Conservation (phyloP, 768 basidiomycete genomes). For the Trametes cingulata region DNA sequence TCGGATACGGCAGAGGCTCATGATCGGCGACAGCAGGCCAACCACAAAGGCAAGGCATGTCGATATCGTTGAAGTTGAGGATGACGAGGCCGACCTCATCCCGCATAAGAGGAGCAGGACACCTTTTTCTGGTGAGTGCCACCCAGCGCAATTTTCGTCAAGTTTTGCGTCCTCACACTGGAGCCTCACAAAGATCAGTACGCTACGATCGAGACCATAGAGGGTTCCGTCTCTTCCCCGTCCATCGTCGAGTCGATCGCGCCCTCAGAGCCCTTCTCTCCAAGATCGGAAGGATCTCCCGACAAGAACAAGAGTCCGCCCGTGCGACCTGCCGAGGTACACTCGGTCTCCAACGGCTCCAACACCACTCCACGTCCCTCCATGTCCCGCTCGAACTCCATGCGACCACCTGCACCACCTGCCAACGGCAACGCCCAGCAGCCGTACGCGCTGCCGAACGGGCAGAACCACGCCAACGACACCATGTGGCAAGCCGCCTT, state of each 20-base stretch:
- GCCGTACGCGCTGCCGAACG: not conserved
- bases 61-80: conserved; percentile 39
- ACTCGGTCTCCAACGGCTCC: conserved; percentile 8
- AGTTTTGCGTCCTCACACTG: not conserved
- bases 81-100: conserved; percentile 39
- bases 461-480: conserved; percentile 40
- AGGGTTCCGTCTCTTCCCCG: conserved; percentile 38
- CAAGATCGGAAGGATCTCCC: conserved; percentile 3
- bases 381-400: not conserved
- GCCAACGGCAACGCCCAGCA: conserved; percentile 13
- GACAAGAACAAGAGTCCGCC: not conserved
- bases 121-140: conserved; percentile 20
- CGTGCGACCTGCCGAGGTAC: not conserved
- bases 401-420: conserved; percentile 5
- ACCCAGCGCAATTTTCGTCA: not conserved
- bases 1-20: conserved; percentile 53
- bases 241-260: conserved; percentile 27
- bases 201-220: conserved; percentile 50
- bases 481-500: conserved; percentile 51
- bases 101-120: conserved; percentile 1
- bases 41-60: conserved; percentile 39
- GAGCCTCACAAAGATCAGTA: conserved; percentile 36
- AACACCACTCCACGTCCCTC: conserved; percentile 2
- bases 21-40: conserved; percentile 60
- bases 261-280: conserved; percentile 34